Base-by-base conservation (phyloP, 148 eudicot genomes). In the Diospyros lotus region DNA sequence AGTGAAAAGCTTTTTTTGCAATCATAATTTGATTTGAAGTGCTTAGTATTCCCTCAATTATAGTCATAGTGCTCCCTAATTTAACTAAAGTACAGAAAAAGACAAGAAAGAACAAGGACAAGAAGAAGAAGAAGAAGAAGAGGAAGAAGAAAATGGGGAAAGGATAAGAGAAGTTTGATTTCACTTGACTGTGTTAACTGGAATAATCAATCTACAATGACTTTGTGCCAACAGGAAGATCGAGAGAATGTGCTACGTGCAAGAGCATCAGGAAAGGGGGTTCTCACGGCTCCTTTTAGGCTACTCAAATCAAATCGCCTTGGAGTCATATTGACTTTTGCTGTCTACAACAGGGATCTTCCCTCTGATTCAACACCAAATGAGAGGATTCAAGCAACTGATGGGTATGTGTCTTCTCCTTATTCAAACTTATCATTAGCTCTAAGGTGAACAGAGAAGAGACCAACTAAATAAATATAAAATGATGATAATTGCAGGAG, bases 211-310 rank as follows among this genome's bases (percentile, higher is more conserved):
- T 66, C 46, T 64, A 39, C 10, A 52, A 17, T 48, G 14, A 55
- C 28, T 66, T 13, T 80, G 18, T 69, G 39, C 73, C 66, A 50
- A 78, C 83, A 95, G 98, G 98, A 95, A 86, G 98, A 95, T 72
- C 96, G 94, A 66, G 97, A 92, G 75, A 95, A 95, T 85, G 91
- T 95, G 68, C 80, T 92, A 84, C 96, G 98, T 63, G 98, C 98
- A 72, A 89, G 98, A 73, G 93, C 74, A 78, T 89, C 94, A 18
- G 98, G 93, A 77, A 95, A 95, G 78, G 98, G 97, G 51, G 98
- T 95, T 71, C 90, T 95, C 45, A 95, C 98, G 55, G 97, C 98
- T 62, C 98, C 98, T 42, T 92, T 95, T 69, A 86, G 82, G 78
- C 82, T 95, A 69, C 79, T 95, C 59, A 92, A 92, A 81, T 83